phyloP scores from a whole-genome alignment of 495 filamentous ascomycete species.

The Astrothelium macrocarpum region DNA sequence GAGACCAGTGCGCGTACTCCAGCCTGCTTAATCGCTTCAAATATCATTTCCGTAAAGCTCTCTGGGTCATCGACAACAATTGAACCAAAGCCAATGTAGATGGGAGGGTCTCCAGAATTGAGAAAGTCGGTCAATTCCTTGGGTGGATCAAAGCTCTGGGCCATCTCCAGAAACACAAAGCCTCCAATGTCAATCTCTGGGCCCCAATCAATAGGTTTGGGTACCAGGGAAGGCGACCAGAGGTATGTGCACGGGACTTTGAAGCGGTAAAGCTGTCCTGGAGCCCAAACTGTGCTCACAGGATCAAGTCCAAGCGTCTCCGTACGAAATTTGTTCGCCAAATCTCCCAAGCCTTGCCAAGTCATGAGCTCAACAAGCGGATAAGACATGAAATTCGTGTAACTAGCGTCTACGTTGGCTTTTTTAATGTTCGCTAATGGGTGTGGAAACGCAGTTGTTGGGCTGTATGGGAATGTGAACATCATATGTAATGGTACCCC shows the following conservation, averaged over 20 bases:
- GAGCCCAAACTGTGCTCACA: slow-evolving; percentile 31
- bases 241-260: slow-evolving; percentile 34
- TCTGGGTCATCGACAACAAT: slow-evolving; percentile 36
- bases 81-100: slow-evolving; percentile 34
- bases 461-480: slow-evolving; percentile 35
- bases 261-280: slow-evolving; percentile 31
- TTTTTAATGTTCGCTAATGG: slow-evolving; percentile 35
- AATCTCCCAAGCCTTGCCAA: slow-evolving; percentile 29
- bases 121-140: slow-evolving; percentile 30
- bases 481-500: slow-evolving; percentile 35
- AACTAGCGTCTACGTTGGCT: slow-evolving; percentile 35
- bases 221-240: slow-evolving; percentile 31
- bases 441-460: slow-evolving; percentile 32
- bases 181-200: slow-evolving; percentile 33
- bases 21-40: slow-evolving; percentile 27
- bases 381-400: slow-evolving; percentile 66
- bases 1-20: slow-evolving; percentile 32
- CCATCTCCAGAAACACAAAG: slow-evolving; percentile 34
- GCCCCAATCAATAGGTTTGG: slow-evolving; percentile 35
- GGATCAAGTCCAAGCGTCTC: slow-evolving; percentile 29
- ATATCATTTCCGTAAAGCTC: slow-evolving; percentile 31
- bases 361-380: slow-evolving; percentile 47
- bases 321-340: slow-evolving; percentile 32
- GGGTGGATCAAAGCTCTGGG: slow-evolving; percentile 28
- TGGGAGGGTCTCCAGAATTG: slow-evolving; percentile 26